A percentile compares a stretch with the other conserved stretches of the same genome.
These are phyloP conservation scores for Silene coronaria DNA, from an alignment of 179 eudicot species.

Conservation along the genomic window DNA sequence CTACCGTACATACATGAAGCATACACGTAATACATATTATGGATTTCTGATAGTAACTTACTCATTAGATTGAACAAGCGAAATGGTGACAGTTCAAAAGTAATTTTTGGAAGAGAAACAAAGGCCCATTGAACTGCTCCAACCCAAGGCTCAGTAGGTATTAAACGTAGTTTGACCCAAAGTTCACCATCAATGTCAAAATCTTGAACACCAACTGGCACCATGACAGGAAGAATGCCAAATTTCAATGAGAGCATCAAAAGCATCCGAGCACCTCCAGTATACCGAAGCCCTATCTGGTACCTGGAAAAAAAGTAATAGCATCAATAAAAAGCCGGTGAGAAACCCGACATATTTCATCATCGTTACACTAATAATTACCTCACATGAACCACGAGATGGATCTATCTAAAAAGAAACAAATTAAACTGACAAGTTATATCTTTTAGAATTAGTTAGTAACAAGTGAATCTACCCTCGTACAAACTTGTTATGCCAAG, in stretches of 20 bases:
- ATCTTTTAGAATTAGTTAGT: not conserved
- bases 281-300: slow-evolving; percentile 92
- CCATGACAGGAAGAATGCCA: slow-evolving; percentile 69
- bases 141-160: slow-evolving; percentile 91
- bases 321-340: not conserved
- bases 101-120: slow-evolving; percentile 93
- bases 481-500: not conserved
- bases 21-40: not conserved
- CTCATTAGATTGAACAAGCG: slow-evolving; percentile 95
- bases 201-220: slow-evolving; percentile 86
- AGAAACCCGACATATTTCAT: not conserved
- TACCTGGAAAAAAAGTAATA: slow-evolving; percentile 44
- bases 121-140: slow-evolving; percentile 97
- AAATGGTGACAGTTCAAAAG: slow-evolving; percentile 78
- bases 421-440: not conserved
- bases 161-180: slow-evolving; percentile 80
- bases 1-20: not conserved
- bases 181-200: slow-evolving; percentile 99
- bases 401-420: not conserved
- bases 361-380: not conserved
- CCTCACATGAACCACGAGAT: not conserved
- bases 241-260: slow-evolving; percentile 74
- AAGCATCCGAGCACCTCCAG: slow-evolving; percentile 98
- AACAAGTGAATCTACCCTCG: no score
- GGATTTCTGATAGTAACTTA: slow-evolving; percentile 29